Base-by-base conservation (phyloP, 177 flowering plant species). In the Telopea speciosissima region DNA sequence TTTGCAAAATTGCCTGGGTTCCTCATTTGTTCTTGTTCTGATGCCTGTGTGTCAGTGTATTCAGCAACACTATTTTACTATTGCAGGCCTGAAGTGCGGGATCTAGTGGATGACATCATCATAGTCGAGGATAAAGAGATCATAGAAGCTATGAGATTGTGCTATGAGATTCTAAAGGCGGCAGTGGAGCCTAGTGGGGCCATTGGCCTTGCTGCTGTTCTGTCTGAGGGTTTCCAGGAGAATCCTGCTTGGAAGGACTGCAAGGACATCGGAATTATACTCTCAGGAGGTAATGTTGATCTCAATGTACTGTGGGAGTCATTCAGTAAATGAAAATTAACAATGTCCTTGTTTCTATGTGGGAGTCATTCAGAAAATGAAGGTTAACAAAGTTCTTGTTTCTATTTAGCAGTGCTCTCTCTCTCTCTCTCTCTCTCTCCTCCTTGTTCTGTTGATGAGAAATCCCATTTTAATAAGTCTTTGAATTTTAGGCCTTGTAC, bases 141-240 rank as follows among this genome's bases (percentile, higher is more conserved):
- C 26, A 67, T 91, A 33, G 82, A 83, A 79, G 97, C 97, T 62
- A 92, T 89, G 97, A 88, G 77, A 79, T 83, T 87, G 70, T 88
- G 91, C 71, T 88, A 86, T 61, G 93, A 92, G 79, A 79, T 94
- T 79, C 80, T 94, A 70, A 94, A 94, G 80, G 84, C 90, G 13
- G 90, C 81, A 6, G 93, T 91, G 21, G 98, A 93, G 73, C 98
- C 98, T 22, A 94, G 98, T 74, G 97, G 96, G 76, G 95, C 93
- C 73, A 88, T 90, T 31, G 97, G 98, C 52, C 90, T 94, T 72
- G 98, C 98, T 23, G 97, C 90, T 42, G 92, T 90, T 75, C 72
- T 89, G 45, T 92, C 95, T 0, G 74, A 81, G n/a, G 72, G 70
- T 74, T 93, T 93, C 81, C 80, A 62, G 75, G 75, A 80, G 8